Conservation (phyloP, 208 protist species). For the Trypanosomatidae sp. region DNA sequence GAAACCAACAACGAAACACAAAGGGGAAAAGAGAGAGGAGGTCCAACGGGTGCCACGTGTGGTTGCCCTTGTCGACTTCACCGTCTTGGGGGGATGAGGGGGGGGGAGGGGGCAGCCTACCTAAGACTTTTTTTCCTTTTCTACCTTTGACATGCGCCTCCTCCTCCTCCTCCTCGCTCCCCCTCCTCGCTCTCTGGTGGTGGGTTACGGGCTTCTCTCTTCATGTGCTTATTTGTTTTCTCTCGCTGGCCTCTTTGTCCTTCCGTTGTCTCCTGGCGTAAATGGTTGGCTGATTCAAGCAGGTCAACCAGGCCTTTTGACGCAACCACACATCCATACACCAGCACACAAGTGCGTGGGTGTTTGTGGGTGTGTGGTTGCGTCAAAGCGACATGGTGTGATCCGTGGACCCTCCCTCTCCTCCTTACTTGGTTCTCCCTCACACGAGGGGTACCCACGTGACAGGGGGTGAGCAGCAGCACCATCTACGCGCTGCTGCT, state of each 20-base stretch:
- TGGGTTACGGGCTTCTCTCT: background rate
- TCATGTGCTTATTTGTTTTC: background rate
- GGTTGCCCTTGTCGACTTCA: background rate
- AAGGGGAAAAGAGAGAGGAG: slow-evolving; percentile 2
- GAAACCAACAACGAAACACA: background rate
- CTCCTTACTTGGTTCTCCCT: background rate
- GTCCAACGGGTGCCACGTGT: background rate
- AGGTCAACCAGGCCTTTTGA: background rate
- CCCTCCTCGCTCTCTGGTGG: background rate
- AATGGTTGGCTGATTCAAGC: background rate
- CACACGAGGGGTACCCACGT: background rate
- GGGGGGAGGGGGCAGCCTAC: background rate
- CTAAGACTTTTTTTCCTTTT: background rate
- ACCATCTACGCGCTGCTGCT: background rate
- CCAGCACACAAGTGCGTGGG: background rate
- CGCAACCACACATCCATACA: background rate
- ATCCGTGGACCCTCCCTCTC: background rate
- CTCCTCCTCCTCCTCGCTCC: background rate
- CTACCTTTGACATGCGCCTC: background rate
- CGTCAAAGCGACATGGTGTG: background rate
- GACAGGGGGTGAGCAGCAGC: background rate
- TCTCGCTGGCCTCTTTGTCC: background rate
- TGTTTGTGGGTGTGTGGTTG: background rate
- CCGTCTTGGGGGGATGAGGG: background rate
- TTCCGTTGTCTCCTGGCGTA: background rate